Percentiles rank a stretch among this genome's conserved stretches.
Conservation (phyloP, 192 early-diverging fungal genomes). For the Coemansia interrupta region DNA sequence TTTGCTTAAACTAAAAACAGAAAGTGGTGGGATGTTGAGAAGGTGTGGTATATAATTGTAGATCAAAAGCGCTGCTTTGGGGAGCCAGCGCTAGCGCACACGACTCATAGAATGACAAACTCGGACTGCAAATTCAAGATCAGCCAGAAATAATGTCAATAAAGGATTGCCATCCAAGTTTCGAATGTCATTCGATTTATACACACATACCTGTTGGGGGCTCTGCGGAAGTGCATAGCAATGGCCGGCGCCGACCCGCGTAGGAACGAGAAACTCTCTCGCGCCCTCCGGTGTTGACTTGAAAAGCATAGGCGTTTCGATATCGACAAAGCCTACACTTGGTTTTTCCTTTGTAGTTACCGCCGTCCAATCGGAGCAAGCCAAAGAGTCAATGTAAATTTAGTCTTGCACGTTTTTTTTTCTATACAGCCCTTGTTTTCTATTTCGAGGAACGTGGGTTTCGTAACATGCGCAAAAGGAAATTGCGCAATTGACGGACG, state of each 20-base stretch:
- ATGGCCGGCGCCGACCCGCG: slow-evolving; percentile 58
- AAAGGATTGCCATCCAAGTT: too few species aligned
- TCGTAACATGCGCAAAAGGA: too few species aligned
- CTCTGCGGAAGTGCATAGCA: slow-evolving; percentile 90
- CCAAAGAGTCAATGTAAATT: too few species aligned
- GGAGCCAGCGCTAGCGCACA: background rate
- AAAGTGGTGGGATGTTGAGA: background rate
- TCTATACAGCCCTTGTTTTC: too few species aligned
- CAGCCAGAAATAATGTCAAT: background rate
- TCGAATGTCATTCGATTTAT: background rate
- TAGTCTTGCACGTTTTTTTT: too few species aligned
- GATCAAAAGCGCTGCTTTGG: background rate
- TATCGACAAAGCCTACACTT: slow-evolving; percentile 70
- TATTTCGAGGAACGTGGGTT: too few species aligned
- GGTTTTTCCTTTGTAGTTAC: background rate
- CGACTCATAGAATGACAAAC: background rate
- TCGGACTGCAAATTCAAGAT: background rate
- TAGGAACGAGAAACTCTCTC: slow-evolving; percentile 91
- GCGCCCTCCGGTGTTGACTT: slow-evolving; percentile 93
- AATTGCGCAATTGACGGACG: too few species aligned
- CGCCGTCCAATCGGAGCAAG: too few species aligned
- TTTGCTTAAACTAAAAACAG: slow-evolving; percentile 78
- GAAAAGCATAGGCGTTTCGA: slow-evolving; percentile 90
- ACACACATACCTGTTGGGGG: slow-evolving; percentile 69
- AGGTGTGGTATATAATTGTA: background rate